Evolutionary conservation across 495 filamentous ascomycete genomes (phyloP), one percentile per base, ranked within the genome.

Genomic region (Penicillium alfredii): DNA sequence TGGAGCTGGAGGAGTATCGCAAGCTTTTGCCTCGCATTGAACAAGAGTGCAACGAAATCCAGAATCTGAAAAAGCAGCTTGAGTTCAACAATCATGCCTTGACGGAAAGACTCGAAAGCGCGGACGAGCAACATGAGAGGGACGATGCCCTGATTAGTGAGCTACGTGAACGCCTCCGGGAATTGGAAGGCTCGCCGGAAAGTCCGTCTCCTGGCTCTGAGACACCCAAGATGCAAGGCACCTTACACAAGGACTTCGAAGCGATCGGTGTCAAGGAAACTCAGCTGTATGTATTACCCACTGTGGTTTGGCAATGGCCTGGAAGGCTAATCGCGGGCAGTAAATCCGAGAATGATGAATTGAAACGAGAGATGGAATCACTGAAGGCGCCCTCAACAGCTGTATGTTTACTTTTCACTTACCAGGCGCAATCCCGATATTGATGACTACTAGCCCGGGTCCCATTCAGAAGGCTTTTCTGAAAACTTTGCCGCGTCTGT

Each of bases 81-180:
- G 73, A 80, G 42, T 63, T 74, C 40, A 76, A 82, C 35, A 76
- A 78, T 34, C 65, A 74, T 13, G 59, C 69, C n/a, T 62, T 79
- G 1, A 60, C 63, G 7, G 71, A 77, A 37, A 69, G 72, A 27
- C 62, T 73, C 1, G 60, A 75, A 30, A 66, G 66, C 32, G 66
- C 71, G 2, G 64, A 72, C 33, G 76, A 82, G 35, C 63, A 75
- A 26, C 71, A 74, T 36, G 63, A 71, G 19, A 64, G 71, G 38
- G 73, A 77, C 26, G 63, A 75, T 38, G 71, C 76, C 8, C 41
- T 69, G 30, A 71, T 77, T 16, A 64, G 63, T 40, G 76, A 79
- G 35, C 61, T 78, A 6, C 63, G 74, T 35, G 66, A 73, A 11
- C 61, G 68, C 19, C 58, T 77, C 15, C 65, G 69, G 12, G 72